These are phyloP conservation scores for Syzygium aqueum DNA, from an alignment of 345 rosid species.

Conservation along the genomic window DNA sequence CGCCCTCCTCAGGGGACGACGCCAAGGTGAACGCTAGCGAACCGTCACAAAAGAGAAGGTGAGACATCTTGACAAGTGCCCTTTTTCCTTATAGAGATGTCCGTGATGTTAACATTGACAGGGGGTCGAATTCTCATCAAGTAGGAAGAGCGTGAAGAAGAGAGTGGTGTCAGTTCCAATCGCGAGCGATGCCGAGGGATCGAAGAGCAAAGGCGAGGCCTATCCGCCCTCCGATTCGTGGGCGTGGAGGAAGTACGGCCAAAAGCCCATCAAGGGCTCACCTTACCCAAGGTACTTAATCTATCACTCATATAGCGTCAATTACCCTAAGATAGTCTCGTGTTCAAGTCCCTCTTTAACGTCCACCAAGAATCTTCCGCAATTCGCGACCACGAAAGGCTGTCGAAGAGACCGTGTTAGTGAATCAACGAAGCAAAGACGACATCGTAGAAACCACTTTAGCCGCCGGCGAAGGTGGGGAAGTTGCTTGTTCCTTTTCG, in stretches of 20 bases:
- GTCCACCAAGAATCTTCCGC: neutral
- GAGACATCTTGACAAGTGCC: neutral
- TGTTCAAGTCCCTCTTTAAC: neutral
- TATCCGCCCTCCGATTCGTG: constrained; percentile 74
- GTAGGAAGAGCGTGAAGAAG: constrained; percentile 39
- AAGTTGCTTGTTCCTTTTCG: neutral
- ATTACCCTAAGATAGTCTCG: neutral
- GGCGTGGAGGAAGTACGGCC: constrained; percentile 89
- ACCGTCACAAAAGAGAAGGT: constrained; percentile 57
- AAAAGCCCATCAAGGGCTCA: constrained; percentile 81
- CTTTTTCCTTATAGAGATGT: neutral
- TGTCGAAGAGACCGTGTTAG: neutral
- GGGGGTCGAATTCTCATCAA: neutral
- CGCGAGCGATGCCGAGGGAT: constrained; percentile 40
- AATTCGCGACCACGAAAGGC: neutral
- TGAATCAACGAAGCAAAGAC: fast-evolving
- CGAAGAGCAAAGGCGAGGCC: constrained; percentile 18
- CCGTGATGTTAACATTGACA: neutral
- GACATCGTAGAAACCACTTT: neutral
- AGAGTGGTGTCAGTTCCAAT: constrained; percentile 63
- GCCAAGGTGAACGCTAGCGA: constrained; percentile 14
- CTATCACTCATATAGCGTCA: neutral
- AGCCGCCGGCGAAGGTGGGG: neutral
- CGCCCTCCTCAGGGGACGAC: constrained; percentile 45
- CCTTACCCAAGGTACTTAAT: constrained; percentile 55